These are phyloP conservation scores for Zoysia matrella DNA, from an alignment of 202 grass and related monocot genomes.

Conservation along the genomic window DNA sequence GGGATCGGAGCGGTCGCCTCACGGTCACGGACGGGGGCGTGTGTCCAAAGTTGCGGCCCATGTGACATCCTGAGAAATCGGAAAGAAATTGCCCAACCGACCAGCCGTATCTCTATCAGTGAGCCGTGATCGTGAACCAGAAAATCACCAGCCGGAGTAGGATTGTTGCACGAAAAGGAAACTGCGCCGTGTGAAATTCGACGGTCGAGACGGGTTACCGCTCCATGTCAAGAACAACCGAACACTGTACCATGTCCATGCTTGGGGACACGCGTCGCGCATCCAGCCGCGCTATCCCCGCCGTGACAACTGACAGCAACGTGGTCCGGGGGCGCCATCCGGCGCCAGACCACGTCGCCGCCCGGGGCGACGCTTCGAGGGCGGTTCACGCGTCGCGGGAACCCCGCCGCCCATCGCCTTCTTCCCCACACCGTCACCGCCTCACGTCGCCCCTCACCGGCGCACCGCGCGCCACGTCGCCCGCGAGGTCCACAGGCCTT, in stretches of 20 bases:
- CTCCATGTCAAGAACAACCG: background rate
- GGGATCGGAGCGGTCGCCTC: background rate
- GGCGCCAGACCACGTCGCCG: constrained; percentile 42
- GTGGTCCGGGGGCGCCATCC: constrained; percentile 29
- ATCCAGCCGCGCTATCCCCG: background rate
- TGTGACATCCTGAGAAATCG: background rate
- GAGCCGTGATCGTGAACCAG: background rate
- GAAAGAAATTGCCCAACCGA: background rate
- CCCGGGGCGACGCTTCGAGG: constrained; percentile 31
- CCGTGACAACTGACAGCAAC: constrained; percentile 2
- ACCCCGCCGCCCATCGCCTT: background rate
- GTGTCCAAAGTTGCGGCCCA: background rate
- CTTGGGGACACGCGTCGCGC: constrained; percentile 11
- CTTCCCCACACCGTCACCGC: background rate
- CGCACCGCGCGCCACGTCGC: constrained; percentile 47
- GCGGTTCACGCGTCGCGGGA: background rate
- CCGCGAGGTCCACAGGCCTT: background rate
- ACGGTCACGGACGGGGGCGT: background rate
- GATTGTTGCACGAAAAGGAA: no score
- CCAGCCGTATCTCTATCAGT: background rate
- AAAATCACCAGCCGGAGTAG: background rate
- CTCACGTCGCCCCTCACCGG: constrained; percentile 35
- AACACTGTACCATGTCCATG: no score
- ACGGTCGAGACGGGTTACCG: background rate
- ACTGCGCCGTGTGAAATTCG: no score